Percentiles rank a stretch among this genome's conserved stretches.
Conservation (phyloP, 768 basidiomycete genomes). For the Collybia sordida region DNA sequence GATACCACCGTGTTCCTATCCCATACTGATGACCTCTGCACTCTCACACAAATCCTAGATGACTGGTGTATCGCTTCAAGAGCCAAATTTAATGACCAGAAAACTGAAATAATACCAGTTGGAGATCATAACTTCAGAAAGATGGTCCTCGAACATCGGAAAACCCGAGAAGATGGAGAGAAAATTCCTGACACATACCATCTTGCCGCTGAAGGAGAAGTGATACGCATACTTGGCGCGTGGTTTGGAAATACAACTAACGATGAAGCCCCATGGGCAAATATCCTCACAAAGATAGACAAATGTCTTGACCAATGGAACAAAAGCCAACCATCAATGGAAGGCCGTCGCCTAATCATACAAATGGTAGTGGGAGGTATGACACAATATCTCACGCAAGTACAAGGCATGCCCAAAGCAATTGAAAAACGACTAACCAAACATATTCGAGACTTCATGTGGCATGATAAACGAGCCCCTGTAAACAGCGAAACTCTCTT, state of each 20-base stretch:
- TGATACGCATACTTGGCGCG: conserved; percentile 29
- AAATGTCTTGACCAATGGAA: conserved; percentile 19
- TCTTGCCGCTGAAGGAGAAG: conserved; percentile 26
- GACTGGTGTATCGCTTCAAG: conserved; percentile 39
- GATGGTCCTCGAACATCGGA: conserved; percentile 2
- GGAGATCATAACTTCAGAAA: conserved; percentile 20
- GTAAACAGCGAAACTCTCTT: conserved; percentile 17
- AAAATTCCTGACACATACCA: conserved; percentile 16
- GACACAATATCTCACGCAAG: conserved; percentile 32
- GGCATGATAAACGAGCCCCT: conserved; percentile 3
- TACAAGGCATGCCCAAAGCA: conserved; percentile 33
- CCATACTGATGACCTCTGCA: conserved; percentile 21
- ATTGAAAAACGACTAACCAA: conserved; percentile 20
- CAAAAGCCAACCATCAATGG: conserved; percentile 23
- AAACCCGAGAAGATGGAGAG: not conserved
- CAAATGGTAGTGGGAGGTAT: conserved; percentile 26
- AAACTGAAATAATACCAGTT: conserved; percentile 38
- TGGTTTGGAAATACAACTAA: conserved; percentile 27
- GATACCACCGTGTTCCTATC: conserved; percentile 37
- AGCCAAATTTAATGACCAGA: conserved; percentile 40
- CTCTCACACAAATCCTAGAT: conserved; percentile 24
- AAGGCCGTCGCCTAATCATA: conserved; percentile 21
- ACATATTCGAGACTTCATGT: too few species aligned
- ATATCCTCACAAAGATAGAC: conserved; percentile 29
- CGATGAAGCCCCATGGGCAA: conserved; percentile 3